A percentile compares a stretch with the other conserved stretches of the same genome.
Conservation (phyloP, 306 rosid genomes). For the Cicer pinnatifidum region DNA sequence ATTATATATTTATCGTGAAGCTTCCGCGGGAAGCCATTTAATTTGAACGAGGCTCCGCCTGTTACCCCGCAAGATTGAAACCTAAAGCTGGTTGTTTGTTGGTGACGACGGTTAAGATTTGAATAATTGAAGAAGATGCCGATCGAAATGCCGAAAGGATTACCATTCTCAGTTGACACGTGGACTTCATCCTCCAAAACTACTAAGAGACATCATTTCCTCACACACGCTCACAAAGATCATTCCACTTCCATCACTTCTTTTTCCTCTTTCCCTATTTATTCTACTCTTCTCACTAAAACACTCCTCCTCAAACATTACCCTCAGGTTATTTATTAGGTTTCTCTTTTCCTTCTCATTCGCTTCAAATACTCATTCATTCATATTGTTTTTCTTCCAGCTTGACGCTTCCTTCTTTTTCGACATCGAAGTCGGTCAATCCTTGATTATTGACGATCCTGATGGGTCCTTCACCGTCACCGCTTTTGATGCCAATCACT, state of each 20-base stretch:
- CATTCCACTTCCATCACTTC: slow-evolving; percentile 64
- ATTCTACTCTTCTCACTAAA: slow-evolving; percentile 66
- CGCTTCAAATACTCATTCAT: neutral
- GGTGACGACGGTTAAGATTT: neutral
- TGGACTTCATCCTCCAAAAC: slow-evolving; percentile 60
- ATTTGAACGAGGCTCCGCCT: neutral
- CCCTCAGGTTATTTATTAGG: slow-evolving; percentile 48
- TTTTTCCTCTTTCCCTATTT: slow-evolving; percentile 63
- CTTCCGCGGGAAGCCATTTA: slow-evolving; percentile 42
- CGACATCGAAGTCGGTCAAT: slow-evolving; percentile 59
- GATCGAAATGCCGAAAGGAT: slow-evolving; percentile 74
- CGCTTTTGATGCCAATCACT: slow-evolving; percentile 79
- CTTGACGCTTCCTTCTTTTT: slow-evolving; percentile 60
- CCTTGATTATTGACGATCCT: slow-evolving; percentile 59
- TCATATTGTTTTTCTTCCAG: slow-evolving; percentile 32
- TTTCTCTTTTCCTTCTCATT: neutral
- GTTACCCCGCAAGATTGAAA: neutral
- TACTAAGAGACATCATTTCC: slow-evolving; percentile 70
- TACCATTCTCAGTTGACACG: slow-evolving; percentile 88
- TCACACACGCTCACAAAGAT: slow-evolving; percentile 84
- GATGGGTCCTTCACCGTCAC: slow-evolving; percentile 63
- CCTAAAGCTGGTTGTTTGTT: neutral
- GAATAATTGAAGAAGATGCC: slow-evolving; percentile 53
- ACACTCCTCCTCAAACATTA: slow-evolving; percentile 58
- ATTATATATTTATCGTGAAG: neutral